Conservation (phyloP, 2,329 filamentous ascomycete species). For the Emericellopsis cladophorae region DNA sequence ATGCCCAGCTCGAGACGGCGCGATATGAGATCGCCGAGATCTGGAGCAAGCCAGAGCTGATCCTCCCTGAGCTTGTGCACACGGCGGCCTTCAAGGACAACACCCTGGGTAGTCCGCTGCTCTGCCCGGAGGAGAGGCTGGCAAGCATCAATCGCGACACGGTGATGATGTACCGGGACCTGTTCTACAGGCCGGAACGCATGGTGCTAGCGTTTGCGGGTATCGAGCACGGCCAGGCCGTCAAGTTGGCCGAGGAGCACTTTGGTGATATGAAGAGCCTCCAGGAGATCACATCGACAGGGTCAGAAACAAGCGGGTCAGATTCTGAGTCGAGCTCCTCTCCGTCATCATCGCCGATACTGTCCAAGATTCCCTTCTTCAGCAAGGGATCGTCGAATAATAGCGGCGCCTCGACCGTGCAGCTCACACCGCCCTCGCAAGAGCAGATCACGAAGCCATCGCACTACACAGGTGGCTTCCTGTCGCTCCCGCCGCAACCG, state of each 20-base stretch:
- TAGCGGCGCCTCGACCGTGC: slow-evolving; percentile 18
- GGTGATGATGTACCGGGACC: slow-evolving; percentile 65
- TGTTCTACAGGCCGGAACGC: slow-evolving; percentile 79
- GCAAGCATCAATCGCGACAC: slow-evolving; percentile 59
- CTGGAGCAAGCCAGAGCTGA: slow-evolving; percentile 93
- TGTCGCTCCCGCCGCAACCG: slow-evolving; percentile 70
- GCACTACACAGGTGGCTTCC: slow-evolving; percentile 88
- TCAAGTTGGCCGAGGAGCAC: slow-evolving; percentile 66
- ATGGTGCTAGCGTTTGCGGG: slow-evolving; percentile 95
- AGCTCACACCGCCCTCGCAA: slow-evolving; percentile 26
- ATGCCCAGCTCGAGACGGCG: slow-evolving; percentile 78
- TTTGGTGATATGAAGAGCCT: slow-evolving; percentile 77
- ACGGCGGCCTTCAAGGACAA: slow-evolving; percentile 94
- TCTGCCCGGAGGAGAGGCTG: slow-evolving; percentile 81
- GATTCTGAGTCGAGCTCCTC: slow-evolving; percentile 2
- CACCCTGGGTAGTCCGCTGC: slow-evolving; percentile 82
- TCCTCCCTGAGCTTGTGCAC: slow-evolving; percentile 88
- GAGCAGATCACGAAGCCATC: slow-evolving; percentile 52
- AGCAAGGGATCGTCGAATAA: slow-evolving; percentile 12
- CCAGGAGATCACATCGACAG: slow-evolving; percentile 37
- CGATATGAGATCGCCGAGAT: slow-evolving; percentile 95
- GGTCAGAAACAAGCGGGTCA: slow-evolving; percentile 40
- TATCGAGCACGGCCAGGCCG: slow-evolving; percentile 68
- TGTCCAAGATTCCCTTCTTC: slow-evolving; percentile 1
- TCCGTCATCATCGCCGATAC: not conserved